Base-by-base conservation (phyloP, 225 moss, liverwort and hornwort genomes). In the Polytrichum commune region DNA sequence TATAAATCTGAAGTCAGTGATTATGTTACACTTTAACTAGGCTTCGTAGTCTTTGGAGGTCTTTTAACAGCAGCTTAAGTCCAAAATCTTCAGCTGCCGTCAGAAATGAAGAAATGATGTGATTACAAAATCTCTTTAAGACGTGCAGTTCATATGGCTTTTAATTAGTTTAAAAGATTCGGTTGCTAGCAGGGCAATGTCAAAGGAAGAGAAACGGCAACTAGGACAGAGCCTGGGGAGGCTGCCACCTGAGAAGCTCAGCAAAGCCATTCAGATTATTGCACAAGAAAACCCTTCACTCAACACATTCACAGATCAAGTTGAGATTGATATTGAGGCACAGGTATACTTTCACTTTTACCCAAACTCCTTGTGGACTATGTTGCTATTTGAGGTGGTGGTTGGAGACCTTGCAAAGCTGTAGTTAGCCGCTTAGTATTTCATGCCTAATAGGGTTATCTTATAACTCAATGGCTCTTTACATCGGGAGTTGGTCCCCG, bases 311-410 rank as follows among this genome's bases (percentile, higher is more conserved):
- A 90, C 91, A 28, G 97, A 98, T 86, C 94, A 98, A 90, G 95
- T 95, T 72, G 97, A 92, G 83, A 95, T 98, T 55, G 95, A 98
- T 71, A 98, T 98, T 69, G 92, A 94, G 79, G 94, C 94, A 62
- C 94, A 94, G 94, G 97, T 94, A 76, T 64, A 38, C 62, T 74
- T 20, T 27, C 19, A 23, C 38, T 16, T 28, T 32, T 27, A 18
- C 19, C 9, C 25, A 63, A 19, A 63, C 1, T 46, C 46, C 38
- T 38, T 2, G 2, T 0, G 46, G 16, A 46, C 46, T 16, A 46
- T 46, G 46, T 46, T 46, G 46, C 46, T 46, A 46, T 46, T 46
- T 16, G 46, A 46, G 38, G 38, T 10, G 46, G 46, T 46, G 46
- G 46, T 46, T 46, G 13, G 46, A 46, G 13, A 3, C 10, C 38